Percentiles rank a stretch among this genome's conserved stretches.
These are phyloP conservation scores for Kluyveromyces starmeri DNA, from an alignment of 805 yeast genomes.

Conservation along the genomic window DNA sequence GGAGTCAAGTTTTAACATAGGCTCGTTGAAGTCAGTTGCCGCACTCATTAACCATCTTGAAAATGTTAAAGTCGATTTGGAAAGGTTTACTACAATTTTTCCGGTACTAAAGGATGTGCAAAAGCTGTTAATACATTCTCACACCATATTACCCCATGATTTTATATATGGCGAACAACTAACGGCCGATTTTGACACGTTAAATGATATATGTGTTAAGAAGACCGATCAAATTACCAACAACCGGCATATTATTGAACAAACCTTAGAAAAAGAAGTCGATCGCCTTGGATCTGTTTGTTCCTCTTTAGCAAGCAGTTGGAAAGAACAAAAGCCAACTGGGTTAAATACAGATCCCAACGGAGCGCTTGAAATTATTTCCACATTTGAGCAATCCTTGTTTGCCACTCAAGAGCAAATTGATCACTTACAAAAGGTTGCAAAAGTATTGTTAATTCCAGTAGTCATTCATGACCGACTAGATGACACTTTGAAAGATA, in stretches of 20 bases:
- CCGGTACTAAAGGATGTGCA: conserved; percentile 25
- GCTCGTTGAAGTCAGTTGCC: conserved; percentile 33
- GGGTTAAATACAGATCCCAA: conserved; percentile 35
- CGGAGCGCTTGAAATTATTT: conserved; percentile 36
- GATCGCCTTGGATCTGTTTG: conserved; percentile 29
- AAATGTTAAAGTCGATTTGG: conserved; percentile 17
- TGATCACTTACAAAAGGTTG: conserved; percentile 19
- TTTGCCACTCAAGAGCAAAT: conserved; percentile 18
- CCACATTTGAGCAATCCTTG: conserved; percentile 23
- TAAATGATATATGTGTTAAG: conserved; percentile 31
- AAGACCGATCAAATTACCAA: conserved; percentile 33
- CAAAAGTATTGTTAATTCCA: conserved; percentile 29
- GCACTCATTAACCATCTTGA: conserved; percentile 34
- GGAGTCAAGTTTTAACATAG: no score
- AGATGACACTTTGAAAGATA: conserved; percentile 5
- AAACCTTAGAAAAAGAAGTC: conserved; percentile 36
- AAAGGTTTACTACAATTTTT: conserved; percentile 17
- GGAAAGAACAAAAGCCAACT: conserved; percentile 43
- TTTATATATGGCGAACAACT: conserved; percentile 63
- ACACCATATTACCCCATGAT: conserved; percentile 39
- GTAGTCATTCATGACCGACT: conserved; percentile 10
- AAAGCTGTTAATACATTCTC: conserved; percentile 22
- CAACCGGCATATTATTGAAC: conserved; percentile 34
- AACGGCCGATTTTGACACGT: conserved; percentile 37
- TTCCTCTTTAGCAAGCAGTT: conserved; percentile 29